A percentile compares a stretch with the other conserved stretches of the same genome.
These are phyloP conservation scores for Ustilago lituana DNA, from an alignment of 1,284 basidiomycete genomes.

Conservation along the genomic window DNA sequence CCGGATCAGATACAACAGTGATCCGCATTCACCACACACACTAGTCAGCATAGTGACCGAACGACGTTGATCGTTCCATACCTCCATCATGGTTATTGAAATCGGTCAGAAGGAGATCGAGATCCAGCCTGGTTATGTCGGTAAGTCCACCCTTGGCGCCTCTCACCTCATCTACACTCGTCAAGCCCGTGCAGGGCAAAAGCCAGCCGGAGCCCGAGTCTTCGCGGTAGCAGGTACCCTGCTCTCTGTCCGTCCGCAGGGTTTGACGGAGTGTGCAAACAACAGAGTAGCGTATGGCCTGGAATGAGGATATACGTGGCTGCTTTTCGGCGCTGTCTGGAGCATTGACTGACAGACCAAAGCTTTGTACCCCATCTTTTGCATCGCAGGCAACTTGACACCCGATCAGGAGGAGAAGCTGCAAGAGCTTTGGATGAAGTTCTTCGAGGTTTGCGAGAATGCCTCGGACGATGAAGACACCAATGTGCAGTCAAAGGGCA, in stretches of 20 bases:
- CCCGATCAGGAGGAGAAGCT: constrained; percentile 63
- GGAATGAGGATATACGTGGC: too few species aligned
- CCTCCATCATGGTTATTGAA: constrained; percentile 38
- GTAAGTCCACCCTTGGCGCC: constrained; percentile 27
- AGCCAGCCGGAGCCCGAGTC: too few species aligned
- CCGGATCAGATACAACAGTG: too few species aligned
- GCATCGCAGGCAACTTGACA: constrained; percentile 61
- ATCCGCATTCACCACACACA: too few species aligned
- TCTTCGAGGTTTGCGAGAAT: constrained; percentile 50
- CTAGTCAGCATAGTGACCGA: neutral
- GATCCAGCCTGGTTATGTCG: constrained; percentile 51
- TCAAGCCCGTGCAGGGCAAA: too few species aligned
- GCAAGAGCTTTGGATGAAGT: constrained; percentile 63
- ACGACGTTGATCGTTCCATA: neutral
- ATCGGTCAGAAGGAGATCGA: constrained; percentile 47
- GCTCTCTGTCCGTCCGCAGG: too few species aligned
- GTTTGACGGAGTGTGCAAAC: too few species aligned
- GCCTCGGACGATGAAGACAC: constrained; percentile 37
- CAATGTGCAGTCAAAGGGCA: constrained; percentile 17
- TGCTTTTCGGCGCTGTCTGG: too few species aligned
- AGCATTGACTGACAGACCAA: too few species aligned
- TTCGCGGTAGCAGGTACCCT: too few species aligned
- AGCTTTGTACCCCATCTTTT: neutral
- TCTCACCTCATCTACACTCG: too few species aligned
- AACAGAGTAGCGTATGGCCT: too few species aligned